Conservation (phyloP, 2,329 filamentous ascomycete genomes). For the Thyridium curvatum region DNA sequence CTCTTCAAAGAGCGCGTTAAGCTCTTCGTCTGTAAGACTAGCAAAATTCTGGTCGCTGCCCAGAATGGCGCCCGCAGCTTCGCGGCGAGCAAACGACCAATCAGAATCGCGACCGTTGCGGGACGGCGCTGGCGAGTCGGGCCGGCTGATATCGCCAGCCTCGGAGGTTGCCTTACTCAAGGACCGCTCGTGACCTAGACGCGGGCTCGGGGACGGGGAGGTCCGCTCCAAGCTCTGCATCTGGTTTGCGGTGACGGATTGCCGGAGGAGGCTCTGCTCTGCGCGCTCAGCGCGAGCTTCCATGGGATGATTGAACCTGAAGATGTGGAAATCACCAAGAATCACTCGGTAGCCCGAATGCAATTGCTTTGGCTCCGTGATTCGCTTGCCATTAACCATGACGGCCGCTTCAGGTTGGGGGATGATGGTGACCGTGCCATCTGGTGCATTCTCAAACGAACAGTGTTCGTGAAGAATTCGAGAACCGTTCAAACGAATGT, state of each 20-base stretch:
- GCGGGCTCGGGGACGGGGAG: slow-evolving; percentile 51
- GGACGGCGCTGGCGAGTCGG: slow-evolving; percentile 68
- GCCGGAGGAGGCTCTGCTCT: slow-evolving; percentile 79
- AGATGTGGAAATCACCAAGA: slow-evolving; percentile 96
- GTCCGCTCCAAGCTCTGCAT: slow-evolving; percentile 50
- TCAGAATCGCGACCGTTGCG: slow-evolving; percentile 74
- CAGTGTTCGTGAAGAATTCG: slow-evolving; percentile 92
- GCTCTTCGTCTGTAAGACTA: slow-evolving; percentile 84
- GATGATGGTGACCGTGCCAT: slow-evolving; percentile 87
- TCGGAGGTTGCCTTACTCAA: slow-evolving; percentile 76
- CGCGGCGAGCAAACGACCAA: slow-evolving; percentile 87
- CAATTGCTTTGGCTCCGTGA: slow-evolving; percentile 77
- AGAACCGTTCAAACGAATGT: slow-evolving; percentile 89
- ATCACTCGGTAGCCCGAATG: slow-evolving; percentile 94
- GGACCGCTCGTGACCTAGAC: slow-evolving; percentile 68
- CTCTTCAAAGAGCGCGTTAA: slow-evolving; percentile 90
- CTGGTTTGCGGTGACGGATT: slow-evolving; percentile 65
- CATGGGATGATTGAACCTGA: slow-evolving; percentile 95
- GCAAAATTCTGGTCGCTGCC: slow-evolving; percentile 89
- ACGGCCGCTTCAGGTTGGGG: slow-evolving; percentile 89
- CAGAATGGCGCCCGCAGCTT: slow-evolving; percentile 86
- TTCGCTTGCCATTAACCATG: slow-evolving; percentile 94
- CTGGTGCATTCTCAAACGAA: slow-evolving; percentile 78
- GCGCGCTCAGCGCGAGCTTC: slow-evolving; percentile 90
- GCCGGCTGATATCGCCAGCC: slow-evolving; percentile 67